Percentiles rank a stretch among this genome's conserved stretches.
These are phyloP conservation scores for Straminergon stramineum DNA, from an alignment of 225 moss, liverwort and hornwort genomes.

Conservation along the genomic window DNA sequence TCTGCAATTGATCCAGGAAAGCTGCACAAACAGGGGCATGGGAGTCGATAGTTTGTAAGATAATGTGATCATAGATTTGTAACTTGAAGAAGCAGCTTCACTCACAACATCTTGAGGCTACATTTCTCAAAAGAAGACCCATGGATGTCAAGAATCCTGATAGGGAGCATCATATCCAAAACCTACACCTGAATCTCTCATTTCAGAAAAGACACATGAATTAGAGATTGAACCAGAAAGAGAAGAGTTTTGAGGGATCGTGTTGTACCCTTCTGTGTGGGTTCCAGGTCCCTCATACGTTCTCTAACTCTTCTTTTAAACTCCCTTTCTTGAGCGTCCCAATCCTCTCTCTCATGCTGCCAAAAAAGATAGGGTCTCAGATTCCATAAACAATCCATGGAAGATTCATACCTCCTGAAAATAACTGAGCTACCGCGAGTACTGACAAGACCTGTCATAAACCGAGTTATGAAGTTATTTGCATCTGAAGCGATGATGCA, in stretches of 20 bases:
- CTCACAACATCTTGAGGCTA: background rate
- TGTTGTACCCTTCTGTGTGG: constrained; percentile 67
- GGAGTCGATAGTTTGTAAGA: background rate
- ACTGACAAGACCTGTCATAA: background rate
- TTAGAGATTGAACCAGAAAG: background rate
- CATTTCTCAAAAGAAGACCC: background rate
- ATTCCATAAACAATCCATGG: background rate
- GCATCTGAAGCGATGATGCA: background rate
- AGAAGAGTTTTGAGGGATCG: background rate
- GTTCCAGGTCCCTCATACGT: constrained; percentile 80
- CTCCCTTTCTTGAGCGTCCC: constrained; percentile 92
- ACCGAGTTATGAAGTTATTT: background rate
- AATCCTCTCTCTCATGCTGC: constrained; percentile 88
- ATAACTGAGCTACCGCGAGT: background rate
- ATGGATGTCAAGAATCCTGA: background rate
- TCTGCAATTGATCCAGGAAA: constrained; percentile 88
- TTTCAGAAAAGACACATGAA: background rate
- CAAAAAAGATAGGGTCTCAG: background rate
- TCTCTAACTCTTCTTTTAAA: constrained; percentile 68
- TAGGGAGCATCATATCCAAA: background rate
- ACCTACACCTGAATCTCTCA: background rate
- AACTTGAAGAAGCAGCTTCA: background rate
- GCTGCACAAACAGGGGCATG: constrained; percentile 32
- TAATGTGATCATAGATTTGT: background rate
- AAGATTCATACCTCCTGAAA: background rate